Evolutionary conservation across 2,329 filamentous ascomycete species (phyloP), one percentile per base, ranked within the genome.

Genomic region (Diplodia mutila): DNA sequence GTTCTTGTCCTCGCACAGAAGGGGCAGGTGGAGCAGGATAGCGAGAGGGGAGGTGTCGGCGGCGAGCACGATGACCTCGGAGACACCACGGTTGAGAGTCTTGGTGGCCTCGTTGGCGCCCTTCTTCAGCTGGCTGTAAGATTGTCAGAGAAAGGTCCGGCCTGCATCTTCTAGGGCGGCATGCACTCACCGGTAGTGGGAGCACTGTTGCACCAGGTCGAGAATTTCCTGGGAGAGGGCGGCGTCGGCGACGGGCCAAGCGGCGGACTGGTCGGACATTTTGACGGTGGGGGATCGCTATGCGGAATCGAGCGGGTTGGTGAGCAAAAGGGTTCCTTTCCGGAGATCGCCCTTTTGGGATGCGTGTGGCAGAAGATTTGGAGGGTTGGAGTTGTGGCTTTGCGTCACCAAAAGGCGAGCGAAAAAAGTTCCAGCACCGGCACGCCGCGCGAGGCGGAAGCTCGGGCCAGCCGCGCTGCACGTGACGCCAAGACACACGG

Each of bases 71-170:
- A 97, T 90, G 71, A 98, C 85, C 83, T 98, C 94, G 73, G 89
- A 89, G 70, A 94, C 93, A 82, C 94, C 94, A 73, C 94, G 90
- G 85, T 95, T 96, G 61, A 97, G 86, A 1, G 92, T 91, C 86
- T 97, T 97, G 77, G 92, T 97, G 46, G 88, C 65, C 66, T 75
- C 74, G 86, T 94, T 94, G 78, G 91, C 92, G 70, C 92, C 92
- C 85, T 95, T 96, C 86, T 95, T 95, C 72, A 94, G 82, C 85
- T 95, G 92, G 61, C 75, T 63, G 7, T 71, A 71, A 73, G 75
- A 42, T 3, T 29, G 57, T 66, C 18, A 66, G 53, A 63, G 21
- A 6, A 34, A 12, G 29, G 55, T 52, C 18, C 8, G 8, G 73
- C 42, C 5, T 64, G 32, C 46, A 32, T 27, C 1, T 1, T 9